phyloP scores from a whole-genome alignment of 2,329 filamentous ascomycete genomes.

The Fusarium musae region DNA sequence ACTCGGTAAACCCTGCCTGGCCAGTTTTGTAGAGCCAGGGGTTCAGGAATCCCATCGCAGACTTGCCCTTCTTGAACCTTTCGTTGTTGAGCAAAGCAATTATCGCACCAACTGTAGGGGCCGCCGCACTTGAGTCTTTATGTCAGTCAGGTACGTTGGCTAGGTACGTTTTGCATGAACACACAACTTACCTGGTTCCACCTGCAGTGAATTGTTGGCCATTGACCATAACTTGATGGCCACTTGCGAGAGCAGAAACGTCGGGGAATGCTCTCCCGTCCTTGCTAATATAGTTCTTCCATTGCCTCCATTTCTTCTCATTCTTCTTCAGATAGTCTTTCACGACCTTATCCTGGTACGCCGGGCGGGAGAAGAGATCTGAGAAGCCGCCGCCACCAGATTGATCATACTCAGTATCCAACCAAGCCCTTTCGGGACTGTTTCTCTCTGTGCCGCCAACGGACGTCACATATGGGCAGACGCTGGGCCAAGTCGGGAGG shows the following conservation, averaged over 20 bases:
- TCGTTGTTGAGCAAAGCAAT: conserved; percentile 73
- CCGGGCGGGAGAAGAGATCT: conserved; percentile 56
- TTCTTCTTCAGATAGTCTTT: conserved; percentile 56
- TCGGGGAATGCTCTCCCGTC: conserved; percentile 70
- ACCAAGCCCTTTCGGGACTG: conserved; percentile 67
- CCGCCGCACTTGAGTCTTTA: conserved; percentile 58
- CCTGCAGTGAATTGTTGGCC: conserved; percentile 42
- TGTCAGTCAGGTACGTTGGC: not conserved
- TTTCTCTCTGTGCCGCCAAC: conserved; percentile 67
- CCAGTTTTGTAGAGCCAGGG: conserved; percentile 65
- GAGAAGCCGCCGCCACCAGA: conserved; percentile 63
- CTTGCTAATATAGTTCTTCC: conserved; percentile 58
- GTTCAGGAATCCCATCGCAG: conserved; percentile 69
- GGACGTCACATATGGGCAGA: conserved; percentile 70
- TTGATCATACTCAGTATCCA: conserved; percentile 57
- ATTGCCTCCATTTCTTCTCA: conserved; percentile 62
- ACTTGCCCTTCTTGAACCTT: conserved; percentile 63
- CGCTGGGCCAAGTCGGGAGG: conserved; percentile 50
- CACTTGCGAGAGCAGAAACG: conserved; percentile 63
- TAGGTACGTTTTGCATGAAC: too few species aligned
- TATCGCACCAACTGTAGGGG: conserved; percentile 71
- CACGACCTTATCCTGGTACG: conserved; percentile 59
- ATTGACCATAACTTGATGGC: conserved; percentile 50
- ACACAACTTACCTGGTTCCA: conserved; percentile 47
- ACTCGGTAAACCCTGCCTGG: conserved; percentile 50